Evolutionary conservation across 1,284 basidiomycete species (phyloP).

Genomic region (Boletus nobilissimus): DNA sequence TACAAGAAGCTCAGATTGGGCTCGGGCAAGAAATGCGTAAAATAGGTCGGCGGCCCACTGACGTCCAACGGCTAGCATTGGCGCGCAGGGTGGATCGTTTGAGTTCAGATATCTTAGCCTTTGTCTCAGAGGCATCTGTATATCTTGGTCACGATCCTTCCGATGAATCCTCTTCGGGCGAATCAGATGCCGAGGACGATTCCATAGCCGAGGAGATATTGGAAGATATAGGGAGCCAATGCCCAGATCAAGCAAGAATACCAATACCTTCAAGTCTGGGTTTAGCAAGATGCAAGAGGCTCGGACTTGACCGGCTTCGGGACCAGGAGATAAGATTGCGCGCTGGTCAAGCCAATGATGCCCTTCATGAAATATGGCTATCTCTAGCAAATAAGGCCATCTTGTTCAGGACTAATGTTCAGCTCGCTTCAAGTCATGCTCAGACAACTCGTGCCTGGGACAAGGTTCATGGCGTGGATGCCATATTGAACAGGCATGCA

Average conservation of each 20-base stretch:
- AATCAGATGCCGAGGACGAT: neutral
- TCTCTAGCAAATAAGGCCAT: neutral
- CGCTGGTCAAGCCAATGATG: neutral
- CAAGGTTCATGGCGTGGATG: neutral
- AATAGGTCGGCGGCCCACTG: neutral
- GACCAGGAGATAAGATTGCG: neutral
- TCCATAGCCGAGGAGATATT: neutral
- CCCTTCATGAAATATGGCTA: neutral
- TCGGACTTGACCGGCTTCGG: fast-evolving
- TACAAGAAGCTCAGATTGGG: neutral
- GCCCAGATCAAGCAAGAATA: neutral
- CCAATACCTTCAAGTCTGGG: neutral
- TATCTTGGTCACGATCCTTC: neutral
- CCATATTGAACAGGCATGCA: neutral
- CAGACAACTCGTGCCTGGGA: neutral
- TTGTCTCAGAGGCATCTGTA: neutral
- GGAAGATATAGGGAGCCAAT: neutral
- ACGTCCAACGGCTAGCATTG: neutral
- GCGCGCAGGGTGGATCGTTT: neutral
- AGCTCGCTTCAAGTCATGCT: neutral
- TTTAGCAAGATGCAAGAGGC: neutral
- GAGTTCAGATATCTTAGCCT: neutral
- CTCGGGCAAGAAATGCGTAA: neutral
- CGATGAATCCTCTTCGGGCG: neutral
- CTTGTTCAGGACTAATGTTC: neutral